Evolutionary conservation across 306 rosid genomes (phyloP).

Genomic region (Ziziphus jujuba): DNA sequence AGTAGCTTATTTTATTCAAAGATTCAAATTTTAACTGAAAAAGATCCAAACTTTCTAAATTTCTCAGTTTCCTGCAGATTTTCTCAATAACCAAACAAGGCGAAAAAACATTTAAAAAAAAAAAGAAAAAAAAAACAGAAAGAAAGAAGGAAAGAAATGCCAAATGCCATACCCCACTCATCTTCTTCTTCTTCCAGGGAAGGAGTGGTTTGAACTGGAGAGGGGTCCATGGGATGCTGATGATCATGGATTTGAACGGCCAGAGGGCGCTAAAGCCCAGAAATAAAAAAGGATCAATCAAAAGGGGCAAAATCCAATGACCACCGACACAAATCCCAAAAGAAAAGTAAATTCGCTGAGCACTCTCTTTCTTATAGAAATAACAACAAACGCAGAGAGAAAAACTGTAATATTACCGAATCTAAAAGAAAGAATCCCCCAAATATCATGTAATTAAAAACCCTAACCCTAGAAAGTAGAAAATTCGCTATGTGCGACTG

Average conservation of each 20-base stretch:
- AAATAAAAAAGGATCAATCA: constrained; percentile 21
- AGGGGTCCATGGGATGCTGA: constrained; percentile 75
- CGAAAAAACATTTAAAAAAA: background rate
- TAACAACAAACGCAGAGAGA: background rate
- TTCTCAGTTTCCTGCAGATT: background rate
- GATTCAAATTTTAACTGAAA: background rate
- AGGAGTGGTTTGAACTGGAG: constrained; percentile 52
- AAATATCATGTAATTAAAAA: constrained; percentile 31
- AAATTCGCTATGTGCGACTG: constrained; percentile 14
- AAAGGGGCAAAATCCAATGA: constrained; percentile 12
- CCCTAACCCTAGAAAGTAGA: constrained; percentile 48
- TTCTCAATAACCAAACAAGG: constrained; percentile 7
- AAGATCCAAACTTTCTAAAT: background rate
- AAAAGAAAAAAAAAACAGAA: no score
- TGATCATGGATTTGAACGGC: constrained; percentile 74
- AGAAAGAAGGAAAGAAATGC: constrained; percentile 6
- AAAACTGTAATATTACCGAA: background rate
- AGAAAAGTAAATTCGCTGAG: background rate
- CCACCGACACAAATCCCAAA: constrained; percentile 21
- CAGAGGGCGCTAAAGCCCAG: constrained; percentile 78
- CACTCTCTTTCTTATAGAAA: background rate
- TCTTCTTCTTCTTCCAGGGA: constrained; percentile 61
- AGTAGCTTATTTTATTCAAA: background rate
- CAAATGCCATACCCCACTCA: constrained; percentile 73
- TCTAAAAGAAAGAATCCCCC: constrained; percentile 14